Percentiles rank a stretch among this genome's conserved stretches.
Conservation (phyloP, 306 rosid genomes). For the Vicia faba region DNA sequence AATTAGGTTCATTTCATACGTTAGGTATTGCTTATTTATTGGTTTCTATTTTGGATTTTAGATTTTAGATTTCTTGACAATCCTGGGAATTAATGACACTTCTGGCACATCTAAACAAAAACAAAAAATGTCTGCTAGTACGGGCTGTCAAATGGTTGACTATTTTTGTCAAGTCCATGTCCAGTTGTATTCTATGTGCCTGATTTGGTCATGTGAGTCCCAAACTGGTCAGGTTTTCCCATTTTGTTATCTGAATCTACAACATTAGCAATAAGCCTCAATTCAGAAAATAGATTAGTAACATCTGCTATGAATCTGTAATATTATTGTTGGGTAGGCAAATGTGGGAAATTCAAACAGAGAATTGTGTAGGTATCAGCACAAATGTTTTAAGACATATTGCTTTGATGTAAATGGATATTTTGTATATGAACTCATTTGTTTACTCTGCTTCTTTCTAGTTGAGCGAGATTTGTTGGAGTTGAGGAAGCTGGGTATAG, state of each 20-base stretch:
- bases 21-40: neutral
- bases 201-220: constrained; percentile 4
- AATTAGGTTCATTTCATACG: neutral
- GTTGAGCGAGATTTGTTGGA: constrained; percentile 89
- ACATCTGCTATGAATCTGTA: constrained; percentile 6
- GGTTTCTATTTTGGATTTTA: neutral
- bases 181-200: neutral
- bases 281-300: neutral
- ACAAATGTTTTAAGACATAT: constrained; percentile 10
- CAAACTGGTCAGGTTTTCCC: neutral
- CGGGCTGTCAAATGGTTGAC: constrained; percentile 6
- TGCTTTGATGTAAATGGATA: constrained; percentile 26
- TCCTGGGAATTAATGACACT: constrained; percentile 1
- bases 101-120: neutral
- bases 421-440: constrained; percentile 27
- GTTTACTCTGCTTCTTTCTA: constrained; percentile 45
- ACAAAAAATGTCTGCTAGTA: neutral
- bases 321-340: neutral
- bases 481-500: constrained; percentile 91
- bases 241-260: constrained; percentile 10
- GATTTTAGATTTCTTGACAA: neutral
- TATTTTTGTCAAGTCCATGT: neutral
- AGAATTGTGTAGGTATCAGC: neutral
- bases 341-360: constrained; percentile 12
- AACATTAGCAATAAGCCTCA: constrained; percentile 10